Evolutionary conservation across 257 asterid genomes (phyloP), one percentile per base, ranked within the genome.

Genomic region (Forsythia viridissima): DNA sequence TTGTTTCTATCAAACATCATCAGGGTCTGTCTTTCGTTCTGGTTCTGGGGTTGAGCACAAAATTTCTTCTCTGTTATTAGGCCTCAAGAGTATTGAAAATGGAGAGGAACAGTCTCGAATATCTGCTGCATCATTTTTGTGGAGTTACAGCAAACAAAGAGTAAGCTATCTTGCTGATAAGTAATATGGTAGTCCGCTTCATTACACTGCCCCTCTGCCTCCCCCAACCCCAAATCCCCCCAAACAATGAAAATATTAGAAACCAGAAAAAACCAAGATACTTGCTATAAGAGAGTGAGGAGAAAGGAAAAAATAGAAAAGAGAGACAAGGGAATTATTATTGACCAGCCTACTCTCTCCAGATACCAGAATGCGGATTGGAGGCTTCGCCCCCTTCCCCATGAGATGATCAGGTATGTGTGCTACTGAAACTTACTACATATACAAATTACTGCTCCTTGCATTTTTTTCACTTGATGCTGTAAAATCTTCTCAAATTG

Each of bases 341-440:
- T 78, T 88, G 86, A 80, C 72, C 79, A 4, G 75, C 44, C 51
- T 57, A 38, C 74, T 41, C 80, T 78, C 79, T 82, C 72, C 91
- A 94, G 98, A 82, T 96, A 96, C 89, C 99, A 96, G 86, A 96
- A 93, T 88, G 99, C 97, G n/a, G 99, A 96, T 82, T 96, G 99
- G 99, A 92, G 99, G 87, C 81, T 92, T 38, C 92, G 99, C 72
- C 99, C 98, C 15, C 98, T 96, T 78, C 99, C 97, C 59, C 61
- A 3, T 41, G 98, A 91, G 81, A 96, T 96, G 99, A 43, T 93
- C 82, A 94, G 90, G 98, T 94, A 80, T 66, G 86, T 78, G 67
- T 67, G 48, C 82, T 80, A 40, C 74, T 24, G 9, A 8, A 48
- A 57, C 68, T 80, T 39, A 24, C 18, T 75, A 12, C 65, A 16